Base-by-base conservation (phyloP, 139 green algal species). In the Nannochloris sp. region DNA sequence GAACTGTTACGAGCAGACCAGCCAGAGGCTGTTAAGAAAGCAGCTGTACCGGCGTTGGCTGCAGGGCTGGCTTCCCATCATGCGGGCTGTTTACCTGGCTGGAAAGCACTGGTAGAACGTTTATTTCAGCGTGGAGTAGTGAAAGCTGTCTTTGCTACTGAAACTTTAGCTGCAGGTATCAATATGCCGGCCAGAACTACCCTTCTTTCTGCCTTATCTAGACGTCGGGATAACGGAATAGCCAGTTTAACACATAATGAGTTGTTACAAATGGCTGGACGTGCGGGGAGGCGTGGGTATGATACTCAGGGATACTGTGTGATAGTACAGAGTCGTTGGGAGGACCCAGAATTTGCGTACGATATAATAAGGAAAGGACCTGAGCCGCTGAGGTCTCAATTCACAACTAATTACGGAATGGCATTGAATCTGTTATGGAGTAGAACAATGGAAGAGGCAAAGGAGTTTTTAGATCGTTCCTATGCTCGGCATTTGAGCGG, bases 141-240 rank as follows among this genome's bases (percentile, higher is more conserved):
- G 13, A 86, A 92, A 74, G 58, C 96, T 27, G 88, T 98, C 19
- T 97, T 96, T 81, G 91, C 93, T 2, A 98, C 93, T 24, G 92
- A 95, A 69, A 98, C 93, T 23, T 75, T 98, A n/a, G 92, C 93
- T 2, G 91, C 92, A 0, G 92, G 93, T 46, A 95, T 97, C 77
- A 98, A 98, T 85, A 98, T 98, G 93, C 93, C 93, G 6, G 93
- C 93, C 0, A 80, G 92, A 60, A 95, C 88, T n/a, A 92, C 88
- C 10, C 60, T 96, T 31, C 83, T 96, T 53, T 81, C 73, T 19
- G 68, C 72, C 6, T 70, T 96, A n/a, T 79, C 78, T 1, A 84
- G 84, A 39, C 74, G 74, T 25, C 82, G 76, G 4, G 78, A 89
- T 61, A 70, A 71, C 4, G 80, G 67, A 8, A 72, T 83, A 32